A percentile compares a stretch with the other conserved stretches of the same genome.
These are phyloP conservation scores for Apium graveolens DNA, from an alignment of 129 eudicot species.

Conservation along the genomic window DNA sequence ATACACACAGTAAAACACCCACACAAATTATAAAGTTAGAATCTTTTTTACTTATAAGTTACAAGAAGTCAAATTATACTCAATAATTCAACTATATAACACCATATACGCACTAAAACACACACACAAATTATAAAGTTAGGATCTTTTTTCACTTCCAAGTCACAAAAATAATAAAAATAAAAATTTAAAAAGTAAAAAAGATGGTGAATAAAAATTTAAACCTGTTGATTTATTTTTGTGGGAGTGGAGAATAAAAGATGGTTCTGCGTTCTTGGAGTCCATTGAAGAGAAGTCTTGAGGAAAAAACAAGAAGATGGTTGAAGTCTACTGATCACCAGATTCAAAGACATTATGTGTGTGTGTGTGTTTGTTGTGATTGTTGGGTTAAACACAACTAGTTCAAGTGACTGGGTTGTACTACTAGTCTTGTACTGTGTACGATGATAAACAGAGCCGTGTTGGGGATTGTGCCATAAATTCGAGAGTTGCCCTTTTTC, in stretches of 20 bases:
- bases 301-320: conserved; percentile 14
- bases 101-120: not conserved
- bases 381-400: not conserved
- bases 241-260: conserved; percentile 2
- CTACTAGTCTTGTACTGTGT: not conserved
- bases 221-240: conserved; percentile 29
- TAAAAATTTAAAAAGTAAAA: not conserved
- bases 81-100: not conserved
- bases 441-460: not conserved
- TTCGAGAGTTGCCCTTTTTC: not conserved
- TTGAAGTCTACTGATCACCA: conserved; percentile 11
- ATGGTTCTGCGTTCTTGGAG: conserved; percentile 20
- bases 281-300: conserved; percentile 16
- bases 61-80: not conserved
- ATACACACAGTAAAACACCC: not conserved
- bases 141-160: not conserved
- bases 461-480: not conserved
- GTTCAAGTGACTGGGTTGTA: not conserved
- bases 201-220: not conserved
- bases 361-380: not conserved
- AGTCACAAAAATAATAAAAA: not conserved
- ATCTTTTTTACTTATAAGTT: not conserved
- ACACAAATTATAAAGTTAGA: not conserved
- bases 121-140: not conserved
- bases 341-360: conserved; percentile 35